These are phyloP conservation scores for Tephrocybe rancida DNA, from an alignment of 768 basidiomycete genomes.

Conservation along the genomic window DNA sequence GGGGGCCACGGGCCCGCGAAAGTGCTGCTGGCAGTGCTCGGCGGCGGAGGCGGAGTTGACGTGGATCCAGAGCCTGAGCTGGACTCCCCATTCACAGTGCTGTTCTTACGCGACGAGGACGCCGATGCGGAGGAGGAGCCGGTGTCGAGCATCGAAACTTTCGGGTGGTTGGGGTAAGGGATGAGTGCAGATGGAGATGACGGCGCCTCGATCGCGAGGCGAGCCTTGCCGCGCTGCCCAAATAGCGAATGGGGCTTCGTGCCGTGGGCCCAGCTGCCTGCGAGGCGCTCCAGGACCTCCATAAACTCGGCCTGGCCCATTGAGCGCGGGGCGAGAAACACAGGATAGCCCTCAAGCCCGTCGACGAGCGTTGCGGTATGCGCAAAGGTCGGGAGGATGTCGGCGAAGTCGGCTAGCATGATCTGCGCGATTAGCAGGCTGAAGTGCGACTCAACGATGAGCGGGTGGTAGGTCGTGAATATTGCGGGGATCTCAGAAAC, in stretches of 20 bases:
- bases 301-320: conserved; percentile 91
- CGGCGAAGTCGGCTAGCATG: conserved; percentile 75
- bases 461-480: conserved; percentile 89
- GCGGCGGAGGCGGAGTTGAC: conserved; percentile 1
- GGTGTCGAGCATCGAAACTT: conserved; percentile 15
- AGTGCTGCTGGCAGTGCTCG: conserved; percentile 6
- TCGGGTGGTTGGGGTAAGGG: neutral
- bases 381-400: conserved; percentile 64
- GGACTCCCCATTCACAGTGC: conserved; percentile 21
- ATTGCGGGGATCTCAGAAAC: conserved; percentile 54
- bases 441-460: conserved; percentile 87
- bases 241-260: conserved; percentile 56
- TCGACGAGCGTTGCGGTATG: conserved; percentile 72
- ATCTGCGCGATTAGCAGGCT: conserved; percentile 74
- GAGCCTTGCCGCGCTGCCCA: conserved; percentile 21
- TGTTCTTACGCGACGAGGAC: conserved; percentile 25
- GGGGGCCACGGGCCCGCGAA: conserved; percentile 15
- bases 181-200: conserved; percentile 6
- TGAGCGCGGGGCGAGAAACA: conserved; percentile 84
- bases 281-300: conserved; percentile 82
- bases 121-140: conserved; percentile 20
- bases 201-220: conserved; percentile 13
- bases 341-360: conserved; percentile 84
- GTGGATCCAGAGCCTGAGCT: conserved; percentile 9
- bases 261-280: conserved; percentile 73